A percentile compares a stretch with the other conserved stretches of the same genome.
Conservation (phyloP, 1,284 basidiomycete genomes). For the Neonothopanus nambi region DNA sequence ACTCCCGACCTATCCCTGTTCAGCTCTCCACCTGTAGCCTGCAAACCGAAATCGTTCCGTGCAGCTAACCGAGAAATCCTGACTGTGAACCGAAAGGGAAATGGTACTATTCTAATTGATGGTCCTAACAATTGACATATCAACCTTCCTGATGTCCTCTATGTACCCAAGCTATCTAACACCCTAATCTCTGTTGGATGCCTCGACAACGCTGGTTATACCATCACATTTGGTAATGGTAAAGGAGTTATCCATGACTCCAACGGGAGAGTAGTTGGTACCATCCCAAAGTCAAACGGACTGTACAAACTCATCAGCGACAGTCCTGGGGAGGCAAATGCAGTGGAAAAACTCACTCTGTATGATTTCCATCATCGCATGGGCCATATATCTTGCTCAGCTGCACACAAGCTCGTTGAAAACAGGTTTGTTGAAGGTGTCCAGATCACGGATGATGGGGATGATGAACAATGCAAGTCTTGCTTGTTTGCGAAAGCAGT, state of each 20-base stretch:
- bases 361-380: constrained; percentile 20
- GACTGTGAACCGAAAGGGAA: too few relatives aligned
- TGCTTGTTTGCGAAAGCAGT: constrained; percentile 24
- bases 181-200: too few relatives aligned
- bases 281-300: constrained; percentile 12
- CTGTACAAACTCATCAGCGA: constrained; percentile 8
- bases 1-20: neutral
- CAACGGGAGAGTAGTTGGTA: constrained; percentile 3
- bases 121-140: constrained; percentile 19
- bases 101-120: too few relatives aligned
- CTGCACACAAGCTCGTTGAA: constrained; percentile 12
- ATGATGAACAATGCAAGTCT: constrained; percentile 26
- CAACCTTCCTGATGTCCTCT: constrained; percentile 24
- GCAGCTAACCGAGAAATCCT: constrained; percentile 14
- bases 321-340: neutral
- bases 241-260: constrained; percentile 9
- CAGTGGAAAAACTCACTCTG: constrained; percentile 6
- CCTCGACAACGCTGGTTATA: constrained; percentile 22
- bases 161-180: constrained; percentile 22
- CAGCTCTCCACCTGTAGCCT: neutral
- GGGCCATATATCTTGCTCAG: constrained; percentile 18
- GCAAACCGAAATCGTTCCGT: constrained; percentile 4
- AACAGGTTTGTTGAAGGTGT: constrained; percentile 17
- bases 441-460: constrained; percentile 1
- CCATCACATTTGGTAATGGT: constrained; percentile 15